phyloP scores from a whole-genome alignment of 1,139 yeast genomes.

The Kodamaea fungicola region DNA sequence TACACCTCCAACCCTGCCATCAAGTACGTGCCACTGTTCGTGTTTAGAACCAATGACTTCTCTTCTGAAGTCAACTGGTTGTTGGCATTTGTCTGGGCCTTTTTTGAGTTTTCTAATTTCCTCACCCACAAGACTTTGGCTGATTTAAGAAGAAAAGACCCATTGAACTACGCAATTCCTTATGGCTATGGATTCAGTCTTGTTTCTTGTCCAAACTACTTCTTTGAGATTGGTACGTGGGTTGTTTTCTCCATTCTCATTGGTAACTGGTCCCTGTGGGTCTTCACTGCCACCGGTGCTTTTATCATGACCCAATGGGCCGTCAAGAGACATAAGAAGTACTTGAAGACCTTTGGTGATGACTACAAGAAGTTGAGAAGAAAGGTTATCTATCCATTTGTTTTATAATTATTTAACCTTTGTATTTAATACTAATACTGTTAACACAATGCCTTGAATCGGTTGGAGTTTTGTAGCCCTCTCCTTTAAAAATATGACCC shows the following conservation, averaged over 20 bases:
- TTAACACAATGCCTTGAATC: conserved; percentile 95
- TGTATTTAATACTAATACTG: conserved; percentile 73
- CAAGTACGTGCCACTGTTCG: conserved; percentile 8
- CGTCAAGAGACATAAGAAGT: conserved; percentile 63
- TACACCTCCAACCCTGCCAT: conserved; percentile 55
- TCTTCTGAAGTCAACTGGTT: conserved; percentile 21
- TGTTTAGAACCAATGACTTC: conserved; percentile 25
- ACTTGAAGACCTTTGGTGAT: conserved; percentile 68
- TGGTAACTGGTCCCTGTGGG: conserved; percentile 72
- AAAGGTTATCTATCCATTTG: conserved; percentile 61
- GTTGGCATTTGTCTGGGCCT: conserved; percentile 52
- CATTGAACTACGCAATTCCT: conserved; percentile 41
- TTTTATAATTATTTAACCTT: conserved; percentile 18
- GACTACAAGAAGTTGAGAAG: conserved; percentile 67
- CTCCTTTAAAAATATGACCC: conserved; percentile 95
- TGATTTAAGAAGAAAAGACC: conserved; percentile 48
- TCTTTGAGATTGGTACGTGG: conserved; percentile 82
- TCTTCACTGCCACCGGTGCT: conserved; percentile 69
- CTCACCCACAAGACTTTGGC: conserved; percentile 63
- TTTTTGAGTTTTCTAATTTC: conserved; percentile 71
- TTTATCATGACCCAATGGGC: conserved; percentile 84
- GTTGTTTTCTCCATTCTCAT: conserved; percentile 61
- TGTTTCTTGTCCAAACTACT: conserved; percentile 78
- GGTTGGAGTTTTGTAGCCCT: conserved; percentile 85
- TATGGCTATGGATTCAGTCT: conserved; percentile 43